Conservation (phyloP, 805 yeast genomes). For the Spencermartinsiella europaea region DNA sequence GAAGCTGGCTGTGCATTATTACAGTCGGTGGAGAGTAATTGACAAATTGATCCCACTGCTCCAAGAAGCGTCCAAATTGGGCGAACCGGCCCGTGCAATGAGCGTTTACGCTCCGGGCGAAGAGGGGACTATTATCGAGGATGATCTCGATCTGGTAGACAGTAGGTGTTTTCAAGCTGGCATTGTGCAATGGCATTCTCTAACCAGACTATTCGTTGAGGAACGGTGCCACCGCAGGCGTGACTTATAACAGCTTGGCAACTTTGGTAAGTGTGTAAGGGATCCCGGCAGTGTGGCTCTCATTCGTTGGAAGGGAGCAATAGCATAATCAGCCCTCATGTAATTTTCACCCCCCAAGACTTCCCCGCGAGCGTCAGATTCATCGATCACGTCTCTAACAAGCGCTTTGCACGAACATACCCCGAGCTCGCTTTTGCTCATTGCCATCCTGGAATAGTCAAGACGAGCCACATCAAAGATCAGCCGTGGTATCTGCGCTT, state of each 20-base stretch:
- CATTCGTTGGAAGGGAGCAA: too few relatives aligned
- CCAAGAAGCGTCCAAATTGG: conserved; percentile 14
- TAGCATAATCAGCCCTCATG: too few relatives aligned
- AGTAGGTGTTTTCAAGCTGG: neutral
- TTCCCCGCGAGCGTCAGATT: too few relatives aligned
- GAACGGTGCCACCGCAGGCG: conserved; percentile 13
- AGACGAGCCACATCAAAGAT: conserved; percentile 16
- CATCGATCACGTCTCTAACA: too few relatives aligned
- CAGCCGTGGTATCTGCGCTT: conserved; percentile 21
- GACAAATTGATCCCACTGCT: conserved; percentile 23
- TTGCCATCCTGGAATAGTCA: conserved; percentile 24
- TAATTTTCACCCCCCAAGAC: too few relatives aligned
- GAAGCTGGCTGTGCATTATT: conserved; percentile 26
- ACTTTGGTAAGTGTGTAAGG: conserved; percentile 5
- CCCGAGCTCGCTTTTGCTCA: conserved; percentile 24
- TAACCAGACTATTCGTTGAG: conserved; percentile 14
- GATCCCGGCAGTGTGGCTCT: too few relatives aligned
- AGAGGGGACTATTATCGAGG: conserved; percentile 18
- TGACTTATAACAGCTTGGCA: conserved; percentile 21
- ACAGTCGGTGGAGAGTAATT: conserved; percentile 25
- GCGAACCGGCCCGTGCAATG: conserved; percentile 25
- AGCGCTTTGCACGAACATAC: conserved; percentile 18
- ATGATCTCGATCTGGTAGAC: conserved; percentile 25
- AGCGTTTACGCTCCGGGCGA: conserved; percentile 25
- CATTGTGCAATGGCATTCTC: neutral